Conservation (phyloP, 2,329 filamentous ascomycete species). For the Colletotrichum graminicola region DNA sequence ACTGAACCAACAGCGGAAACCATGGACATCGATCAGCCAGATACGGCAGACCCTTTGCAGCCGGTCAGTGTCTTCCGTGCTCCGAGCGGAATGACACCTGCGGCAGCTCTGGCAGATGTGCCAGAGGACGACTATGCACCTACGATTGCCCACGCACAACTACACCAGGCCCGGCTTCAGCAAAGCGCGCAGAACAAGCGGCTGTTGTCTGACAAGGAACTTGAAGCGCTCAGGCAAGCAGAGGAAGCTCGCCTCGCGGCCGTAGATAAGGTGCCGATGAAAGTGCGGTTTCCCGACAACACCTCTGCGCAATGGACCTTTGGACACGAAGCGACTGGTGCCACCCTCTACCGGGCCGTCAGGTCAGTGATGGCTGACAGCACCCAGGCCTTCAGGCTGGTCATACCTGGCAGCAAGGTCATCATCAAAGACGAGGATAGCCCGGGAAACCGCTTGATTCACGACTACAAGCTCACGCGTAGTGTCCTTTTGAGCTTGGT, state of each 20-base stretch:
- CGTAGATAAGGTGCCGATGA: constrained; percentile 78
- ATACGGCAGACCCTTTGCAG: constrained; percentile 53
- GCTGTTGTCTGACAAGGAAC: constrained; percentile 84
- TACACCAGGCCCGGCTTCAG: constrained; percentile 77
- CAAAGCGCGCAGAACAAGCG: constrained; percentile 77
- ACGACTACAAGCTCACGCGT: constrained; percentile 76
- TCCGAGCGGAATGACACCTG: constrained; percentile 79
- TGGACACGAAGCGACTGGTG: constrained; percentile 74
- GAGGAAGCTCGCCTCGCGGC: constrained; percentile 74
- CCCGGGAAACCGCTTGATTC: constrained; percentile 72
- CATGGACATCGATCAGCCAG: constrained; percentile 48
- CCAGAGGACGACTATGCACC: constrained; percentile 83
- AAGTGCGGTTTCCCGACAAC: constrained; percentile 90
- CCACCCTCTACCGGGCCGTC: constrained; percentile 80
- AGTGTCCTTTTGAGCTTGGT: constrained; percentile 81
- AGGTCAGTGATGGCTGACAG: constrained; percentile 75
- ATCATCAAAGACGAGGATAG: constrained; percentile 61
- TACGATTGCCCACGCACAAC: constrained; percentile 80
- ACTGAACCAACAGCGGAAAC: constrained; percentile 37
- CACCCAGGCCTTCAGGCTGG: constrained; percentile 78
- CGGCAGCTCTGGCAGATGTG: constrained; percentile 75
- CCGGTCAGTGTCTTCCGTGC: constrained; percentile 82
- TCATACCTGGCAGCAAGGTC: constrained; percentile 69
- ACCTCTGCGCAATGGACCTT: constrained; percentile 81
- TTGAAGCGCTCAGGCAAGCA: constrained; percentile 76